Percentiles rank a stretch among this genome's conserved stretches.
Evolutionary conservation across 768 basidiomycete species (phyloP).

Genomic region (Dacryopinax spathularia): DNA sequence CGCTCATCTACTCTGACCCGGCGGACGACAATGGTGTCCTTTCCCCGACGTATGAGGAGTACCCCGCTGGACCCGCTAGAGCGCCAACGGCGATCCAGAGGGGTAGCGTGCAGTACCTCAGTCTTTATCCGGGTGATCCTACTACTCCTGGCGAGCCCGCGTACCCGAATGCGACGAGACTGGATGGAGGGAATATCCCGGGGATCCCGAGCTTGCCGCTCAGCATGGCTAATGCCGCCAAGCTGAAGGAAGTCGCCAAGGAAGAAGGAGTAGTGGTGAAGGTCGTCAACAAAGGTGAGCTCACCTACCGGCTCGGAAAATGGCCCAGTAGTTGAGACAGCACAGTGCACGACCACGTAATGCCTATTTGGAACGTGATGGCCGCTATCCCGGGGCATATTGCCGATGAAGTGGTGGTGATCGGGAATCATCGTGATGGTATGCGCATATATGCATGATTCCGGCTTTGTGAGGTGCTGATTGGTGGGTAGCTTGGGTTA

Average conservation of each 20-base stretch:
- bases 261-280: slow-evolving; percentile 34
- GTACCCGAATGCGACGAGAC: slow-evolving; percentile 63
- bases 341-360: slow-evolving; percentile 60
- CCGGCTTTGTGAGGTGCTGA: not conserved
- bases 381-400: slow-evolving; percentile 71
- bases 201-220: slow-evolving; percentile 78
- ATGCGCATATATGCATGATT: slow-evolving; percentile 15
- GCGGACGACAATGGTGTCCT: slow-evolving; percentile 65
- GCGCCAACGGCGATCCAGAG: slow-evolving; percentile 74
- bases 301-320: not conserved
- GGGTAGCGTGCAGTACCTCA: slow-evolving; percentile 64
- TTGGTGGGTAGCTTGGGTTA: slow-evolving; percentile 38
- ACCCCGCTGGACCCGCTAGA: slow-evolving; percentile 72
- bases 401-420: slow-evolving; percentile 67
- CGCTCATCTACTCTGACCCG: slow-evolving; percentile 74
- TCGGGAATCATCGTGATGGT: slow-evolving; percentile 88
- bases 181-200: slow-evolving; percentile 45
- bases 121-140: slow-evolving; percentile 52
- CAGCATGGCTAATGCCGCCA: slow-evolving; percentile 69
- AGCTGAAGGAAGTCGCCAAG: slow-evolving; percentile 41
- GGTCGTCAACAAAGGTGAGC: slow-evolving; percentile 45
- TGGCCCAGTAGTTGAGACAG: not conserved
- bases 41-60: slow-evolving; percentile 48
- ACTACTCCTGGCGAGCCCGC: slow-evolving; percentile 80
- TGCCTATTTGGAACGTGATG: slow-evolving; percentile 84